Evolutionary conservation across 108 stramenopile species (phyloP).

Genomic region (Poteriospumella lacustris): DNA sequence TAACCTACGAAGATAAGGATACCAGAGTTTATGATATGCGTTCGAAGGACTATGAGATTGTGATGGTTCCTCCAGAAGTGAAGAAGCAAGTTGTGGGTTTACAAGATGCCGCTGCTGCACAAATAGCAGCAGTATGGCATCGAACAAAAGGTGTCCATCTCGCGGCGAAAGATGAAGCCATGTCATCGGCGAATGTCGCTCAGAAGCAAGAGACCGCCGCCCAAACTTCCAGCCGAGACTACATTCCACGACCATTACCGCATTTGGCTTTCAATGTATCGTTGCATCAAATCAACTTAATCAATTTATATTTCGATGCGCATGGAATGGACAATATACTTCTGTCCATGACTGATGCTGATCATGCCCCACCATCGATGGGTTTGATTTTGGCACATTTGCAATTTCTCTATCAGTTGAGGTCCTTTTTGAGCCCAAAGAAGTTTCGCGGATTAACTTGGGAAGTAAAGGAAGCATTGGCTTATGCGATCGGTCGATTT

Average conservation of each 20-base stretch:
- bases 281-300: background rate
- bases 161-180: background rate
- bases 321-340: background rate
- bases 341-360: background rate
- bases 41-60: constrained; percentile 15
- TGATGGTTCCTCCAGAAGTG: background rate
- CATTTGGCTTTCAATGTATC: background rate
- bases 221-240: too few species aligned
- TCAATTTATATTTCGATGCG: constrained; percentile 9
- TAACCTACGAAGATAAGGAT: constrained; percentile 25
- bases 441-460: constrained; percentile 1
- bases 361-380: background rate
- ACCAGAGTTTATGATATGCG: background rate
- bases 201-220: background rate
- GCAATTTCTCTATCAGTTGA: constrained; percentile 11
- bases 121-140: constrained; percentile 13
- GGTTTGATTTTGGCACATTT: constrained; percentile 9
- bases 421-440: background rate
- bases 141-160: background rate
- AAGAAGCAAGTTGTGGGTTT: background rate
- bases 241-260: background rate
- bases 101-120: background rate
- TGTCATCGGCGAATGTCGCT: background rate
- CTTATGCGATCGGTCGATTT: background rate
- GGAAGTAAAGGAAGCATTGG: constrained; percentile 18